phyloP scores from a whole-genome alignment of 176 grass and related monocot genomes.

The Secale cereale region DNA sequence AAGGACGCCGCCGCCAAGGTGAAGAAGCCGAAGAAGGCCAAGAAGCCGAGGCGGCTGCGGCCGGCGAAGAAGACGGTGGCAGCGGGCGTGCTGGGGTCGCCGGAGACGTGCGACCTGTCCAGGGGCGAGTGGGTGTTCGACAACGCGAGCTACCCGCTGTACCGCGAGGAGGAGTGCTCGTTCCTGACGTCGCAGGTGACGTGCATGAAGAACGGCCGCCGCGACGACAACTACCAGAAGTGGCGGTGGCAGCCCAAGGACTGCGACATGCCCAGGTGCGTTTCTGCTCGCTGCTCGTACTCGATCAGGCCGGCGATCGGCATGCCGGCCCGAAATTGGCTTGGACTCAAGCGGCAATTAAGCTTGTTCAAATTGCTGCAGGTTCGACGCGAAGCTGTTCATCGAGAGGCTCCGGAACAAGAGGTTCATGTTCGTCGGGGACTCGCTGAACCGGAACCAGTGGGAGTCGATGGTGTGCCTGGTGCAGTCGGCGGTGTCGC shows the following conservation, averaged over 20 bases:
- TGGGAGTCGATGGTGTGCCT: constrained; percentile 99
- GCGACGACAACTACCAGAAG: constrained; percentile 81
- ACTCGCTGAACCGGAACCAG: constrained; percentile 89
- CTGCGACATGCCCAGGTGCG: constrained; percentile 70
- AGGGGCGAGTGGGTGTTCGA: constrained; percentile 79
- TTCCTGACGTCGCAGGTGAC: constrained; percentile 87
- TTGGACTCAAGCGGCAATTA: neutral
- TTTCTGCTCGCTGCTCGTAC: neutral
- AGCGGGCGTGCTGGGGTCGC: constrained; percentile 36
- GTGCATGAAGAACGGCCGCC: constrained; percentile 88
- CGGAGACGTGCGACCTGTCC: constrained; percentile 66
- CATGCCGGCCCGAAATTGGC: neutral
- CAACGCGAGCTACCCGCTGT: constrained; percentile 66
- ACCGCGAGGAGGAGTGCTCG: constrained; percentile 65
- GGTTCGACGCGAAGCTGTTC: constrained; percentile 79
- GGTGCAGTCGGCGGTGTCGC: constrained; percentile 50
- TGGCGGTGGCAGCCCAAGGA: constrained; percentile 85
- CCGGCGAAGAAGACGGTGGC: constrained; percentile 41
- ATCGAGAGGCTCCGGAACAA: constrained; percentile 67
- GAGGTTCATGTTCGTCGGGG: constrained; percentile 88
- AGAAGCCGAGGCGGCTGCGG: neutral
- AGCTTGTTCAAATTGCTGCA: neutral
- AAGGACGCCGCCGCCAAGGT: neutral
- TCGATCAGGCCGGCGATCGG: neutral
- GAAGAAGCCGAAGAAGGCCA: constrained; percentile 10